These are phyloP conservation scores for Phylloporus sp. DNA, from an alignment of 768 basidiomycete species.

Conservation along the genomic window DNA sequence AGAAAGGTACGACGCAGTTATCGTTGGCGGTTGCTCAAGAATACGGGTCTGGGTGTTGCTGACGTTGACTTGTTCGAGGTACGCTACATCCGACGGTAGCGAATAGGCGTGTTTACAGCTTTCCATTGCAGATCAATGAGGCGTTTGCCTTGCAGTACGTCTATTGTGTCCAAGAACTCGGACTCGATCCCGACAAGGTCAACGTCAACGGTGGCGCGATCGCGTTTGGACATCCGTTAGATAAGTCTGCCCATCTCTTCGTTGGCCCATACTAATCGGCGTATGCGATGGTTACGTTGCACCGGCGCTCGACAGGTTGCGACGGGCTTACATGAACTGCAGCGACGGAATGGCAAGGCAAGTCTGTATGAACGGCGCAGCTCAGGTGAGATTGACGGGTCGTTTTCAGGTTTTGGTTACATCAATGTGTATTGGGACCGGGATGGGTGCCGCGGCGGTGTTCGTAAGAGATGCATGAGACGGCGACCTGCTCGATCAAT, in stretches of 20 bases:
- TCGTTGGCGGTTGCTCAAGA: slow-evolving; percentile 61
- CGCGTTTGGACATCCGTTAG: slow-evolving; percentile 78
- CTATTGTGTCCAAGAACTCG: slow-evolving; percentile 66
- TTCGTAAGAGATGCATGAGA: slow-evolving; percentile 51
- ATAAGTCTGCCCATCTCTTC: slow-evolving; percentile 40
- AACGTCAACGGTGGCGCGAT: slow-evolving; percentile 92
- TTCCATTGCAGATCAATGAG: slow-evolving; percentile 67
- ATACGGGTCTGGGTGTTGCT: slow-evolving; percentile 55
- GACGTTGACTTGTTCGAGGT: slow-evolving; percentile 84
- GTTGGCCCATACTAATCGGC: slow-evolving; percentile 7
- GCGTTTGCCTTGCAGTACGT: slow-evolving; percentile 84
- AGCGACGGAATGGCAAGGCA: slow-evolving; percentile 66
- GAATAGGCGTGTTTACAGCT: not conserved
- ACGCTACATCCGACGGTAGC: slow-evolving; percentile 4
- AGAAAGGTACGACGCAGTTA: slow-evolving; percentile 1
- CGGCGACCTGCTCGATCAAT: not conserved
- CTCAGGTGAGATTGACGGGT: not conserved
- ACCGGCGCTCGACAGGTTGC: slow-evolving; percentile 84
- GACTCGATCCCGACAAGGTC: slow-evolving; percentile 57
- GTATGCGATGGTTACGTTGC: slow-evolving; percentile 45
- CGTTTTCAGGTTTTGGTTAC: slow-evolving; percentile 70
- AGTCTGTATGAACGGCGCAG: not conserved
- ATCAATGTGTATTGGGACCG: slow-evolving; percentile 83
- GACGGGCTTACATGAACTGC: slow-evolving; percentile 73
- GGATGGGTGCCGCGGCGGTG: slow-evolving; percentile 86